Conservation (phyloP, 495 filamentous ascomycete species). For the Astrothelium macrocarpum region DNA sequence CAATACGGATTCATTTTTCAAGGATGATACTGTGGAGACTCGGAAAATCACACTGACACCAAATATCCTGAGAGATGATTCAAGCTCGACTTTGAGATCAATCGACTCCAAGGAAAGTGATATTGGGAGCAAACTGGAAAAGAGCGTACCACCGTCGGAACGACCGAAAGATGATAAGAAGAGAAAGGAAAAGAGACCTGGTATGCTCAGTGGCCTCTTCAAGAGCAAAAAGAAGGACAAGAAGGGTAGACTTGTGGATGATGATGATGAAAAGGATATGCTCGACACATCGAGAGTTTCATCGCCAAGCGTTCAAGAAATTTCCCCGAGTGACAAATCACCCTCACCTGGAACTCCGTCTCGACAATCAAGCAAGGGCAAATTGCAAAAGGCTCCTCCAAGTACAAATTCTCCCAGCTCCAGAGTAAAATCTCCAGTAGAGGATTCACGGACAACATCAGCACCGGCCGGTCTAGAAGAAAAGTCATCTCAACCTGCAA, state of each 20-base stretch:
- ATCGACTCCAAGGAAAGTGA: slow-evolving; percentile 55
- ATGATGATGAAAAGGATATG: slow-evolving; percentile 42
- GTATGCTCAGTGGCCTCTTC: slow-evolving; percentile 90
- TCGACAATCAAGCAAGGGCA: slow-evolving; percentile 51
- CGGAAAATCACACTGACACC: slow-evolving; percentile 97
- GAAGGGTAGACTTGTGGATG: slow-evolving; percentile 46
- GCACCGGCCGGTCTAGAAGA: slow-evolving; percentile 9
- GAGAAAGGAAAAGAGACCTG: slow-evolving; percentile 82
- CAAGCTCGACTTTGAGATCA: slow-evolving; percentile 45
- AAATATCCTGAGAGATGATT: slow-evolving; percentile 83
- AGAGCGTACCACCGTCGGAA: slow-evolving; percentile 44
- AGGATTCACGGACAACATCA: slow-evolving; percentile 13
- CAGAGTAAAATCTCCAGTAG: slow-evolving; percentile 20
- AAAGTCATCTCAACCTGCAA: background rate
- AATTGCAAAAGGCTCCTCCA: slow-evolving; percentile 63
- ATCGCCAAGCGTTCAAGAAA: slow-evolving; percentile 44
- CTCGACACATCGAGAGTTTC: slow-evolving; percentile 45
- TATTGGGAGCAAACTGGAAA: slow-evolving; percentile 45
- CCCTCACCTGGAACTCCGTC: background rate
- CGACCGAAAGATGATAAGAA: slow-evolving; percentile 67
- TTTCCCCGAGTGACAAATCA: background rate
- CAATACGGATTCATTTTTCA: slow-evolving; percentile 93
- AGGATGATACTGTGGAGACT: slow-evolving; percentile 87
- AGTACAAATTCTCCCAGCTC: slow-evolving; percentile 5
- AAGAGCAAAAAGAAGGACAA: slow-evolving; percentile 91